Percentiles rank a stretch among this genome's conserved stretches.
phyloP scores from a whole-genome alignment of 202 grass and related monocot species.

The Thinopyrum obtusiflorum region DNA sequence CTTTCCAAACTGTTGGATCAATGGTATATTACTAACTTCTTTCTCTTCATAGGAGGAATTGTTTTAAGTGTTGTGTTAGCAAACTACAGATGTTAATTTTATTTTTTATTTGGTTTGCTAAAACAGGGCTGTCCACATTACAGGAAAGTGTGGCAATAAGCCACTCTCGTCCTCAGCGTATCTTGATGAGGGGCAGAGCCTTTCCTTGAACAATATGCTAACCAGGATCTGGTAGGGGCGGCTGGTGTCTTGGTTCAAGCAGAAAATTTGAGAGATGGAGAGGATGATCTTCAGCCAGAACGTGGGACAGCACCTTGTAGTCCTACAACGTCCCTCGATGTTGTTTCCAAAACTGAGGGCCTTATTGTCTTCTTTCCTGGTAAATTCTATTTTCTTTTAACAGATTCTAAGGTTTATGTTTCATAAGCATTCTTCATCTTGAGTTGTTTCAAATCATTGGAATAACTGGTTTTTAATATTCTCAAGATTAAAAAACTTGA shows the following conservation, averaged over 20 bases:
- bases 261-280: constrained; percentile 85
- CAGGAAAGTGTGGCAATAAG: constrained; percentile 70
- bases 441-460: neutral
- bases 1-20: constrained; percentile 91
- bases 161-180: constrained; percentile 65
- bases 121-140: constrained; percentile 77
- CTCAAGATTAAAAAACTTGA: neutral
- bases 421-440: neutral
- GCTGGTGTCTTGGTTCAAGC: constrained; percentile 76
- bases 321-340: constrained; percentile 36
- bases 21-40: constrained; percentile 60
- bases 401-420: neutral
- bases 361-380: constrained; percentile 93
- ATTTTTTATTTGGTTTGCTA: constrained; percentile 13
- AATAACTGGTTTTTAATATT: constrained; percentile 1
- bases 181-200: constrained; percentile 91
- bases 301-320: constrained; percentile 43
- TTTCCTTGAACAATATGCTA: constrained; percentile 91
- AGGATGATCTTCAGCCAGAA: constrained; percentile 68
- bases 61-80: constrained; percentile 12
- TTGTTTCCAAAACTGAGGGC: constrained; percentile 69
- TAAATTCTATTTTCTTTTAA: constrained; percentile 40
- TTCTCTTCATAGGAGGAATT: constrained; percentile 21
- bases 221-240: constrained; percentile 79
- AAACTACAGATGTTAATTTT: neutral